A percentile compares a stretch with the other conserved stretches of the same genome.
phyloP scores from a whole-genome alignment of 2,329 filamentous ascomycete genomes.

The Clarireedia homoeocarpa region DNA sequence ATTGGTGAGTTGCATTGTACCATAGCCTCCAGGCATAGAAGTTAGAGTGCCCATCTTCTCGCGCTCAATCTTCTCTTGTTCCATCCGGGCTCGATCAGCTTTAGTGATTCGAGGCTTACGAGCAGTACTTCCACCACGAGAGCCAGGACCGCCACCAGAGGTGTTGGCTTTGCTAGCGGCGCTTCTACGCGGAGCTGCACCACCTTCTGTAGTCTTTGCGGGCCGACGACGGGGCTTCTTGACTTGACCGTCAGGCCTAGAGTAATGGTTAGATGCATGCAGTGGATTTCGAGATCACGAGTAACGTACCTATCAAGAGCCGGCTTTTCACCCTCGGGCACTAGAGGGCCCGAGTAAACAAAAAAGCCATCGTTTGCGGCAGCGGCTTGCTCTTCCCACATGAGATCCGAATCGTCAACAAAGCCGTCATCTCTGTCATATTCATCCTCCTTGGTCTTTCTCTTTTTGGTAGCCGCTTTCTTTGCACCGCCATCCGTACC shows the following conservation, averaged over 20 bases:
- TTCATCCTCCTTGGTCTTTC: slow-evolving; percentile 73
- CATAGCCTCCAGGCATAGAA: slow-evolving; percentile 22
- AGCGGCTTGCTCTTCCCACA: slow-evolving; percentile 93
- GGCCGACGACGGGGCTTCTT: slow-evolving; percentile 47
- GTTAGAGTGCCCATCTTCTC: slow-evolving; percentile 39
- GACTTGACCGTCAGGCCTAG: slow-evolving; percentile 63
- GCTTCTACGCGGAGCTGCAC: slow-evolving; percentile 56
- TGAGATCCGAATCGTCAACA: slow-evolving; percentile 85
- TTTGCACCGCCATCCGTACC: slow-evolving; percentile 52
- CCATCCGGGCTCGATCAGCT: slow-evolving; percentile 72
- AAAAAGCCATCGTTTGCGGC: slow-evolving; percentile 96
- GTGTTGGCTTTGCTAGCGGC: slow-evolving; percentile 38
- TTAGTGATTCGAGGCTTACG: slow-evolving; percentile 84
- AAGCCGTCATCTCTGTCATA: slow-evolving; percentile 80
- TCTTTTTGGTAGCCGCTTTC: slow-evolving; percentile 59
- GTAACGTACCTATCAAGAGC: slow-evolving; percentile 40
- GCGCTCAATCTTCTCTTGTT: slow-evolving; percentile 71
- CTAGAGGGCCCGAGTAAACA: slow-evolving; percentile 87
- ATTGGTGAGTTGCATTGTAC: slow-evolving; percentile 24
- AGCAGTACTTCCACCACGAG: slow-evolving; percentile 61
- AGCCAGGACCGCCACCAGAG: slow-evolving; percentile 45
- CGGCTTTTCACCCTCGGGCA: slow-evolving; percentile 78
- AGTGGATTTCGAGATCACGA: slow-evolving; percentile 1
- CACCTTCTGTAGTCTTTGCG: slow-evolving; percentile 47
- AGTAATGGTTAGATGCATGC: slow-evolving; percentile 30